Conservation (phyloP, 495 filamentous ascomycete genomes). For the Aspergillus sclerotiicarbonarius region DNA sequence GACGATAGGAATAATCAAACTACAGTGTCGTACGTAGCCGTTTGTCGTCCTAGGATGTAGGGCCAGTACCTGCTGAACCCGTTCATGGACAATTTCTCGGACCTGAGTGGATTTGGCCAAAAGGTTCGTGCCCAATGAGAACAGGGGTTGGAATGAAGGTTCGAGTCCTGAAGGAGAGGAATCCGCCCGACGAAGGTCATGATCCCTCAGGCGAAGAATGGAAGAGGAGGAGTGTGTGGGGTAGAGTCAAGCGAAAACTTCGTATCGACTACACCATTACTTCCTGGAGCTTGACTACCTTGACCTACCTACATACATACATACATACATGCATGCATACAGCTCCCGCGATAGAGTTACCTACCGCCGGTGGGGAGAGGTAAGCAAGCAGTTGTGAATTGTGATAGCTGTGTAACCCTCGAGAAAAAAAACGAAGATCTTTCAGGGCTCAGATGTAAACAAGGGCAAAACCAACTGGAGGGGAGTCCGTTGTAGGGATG, state of each 20-base stretch:
- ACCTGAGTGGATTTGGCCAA: slow-evolving; percentile 13
- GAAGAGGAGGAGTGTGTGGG: neutral
- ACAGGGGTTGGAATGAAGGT: slow-evolving; percentile 16
- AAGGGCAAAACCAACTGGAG: slow-evolving; percentile 4
- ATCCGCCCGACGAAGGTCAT: slow-evolving; percentile 9
- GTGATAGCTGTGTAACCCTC: neutral
- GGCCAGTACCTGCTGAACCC: neutral
- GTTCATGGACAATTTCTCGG: slow-evolving; percentile 5
- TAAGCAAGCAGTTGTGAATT: neutral
- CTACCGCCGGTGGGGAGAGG: neutral
- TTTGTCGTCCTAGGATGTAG: slow-evolving; percentile 17
- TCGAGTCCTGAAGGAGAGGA: slow-evolving; percentile 5
- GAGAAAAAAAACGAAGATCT: neutral
- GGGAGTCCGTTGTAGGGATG: slow-evolving; percentile 11
- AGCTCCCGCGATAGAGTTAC: neutral
- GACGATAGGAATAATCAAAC: slow-evolving; percentile 8
- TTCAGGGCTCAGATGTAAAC: neutral
- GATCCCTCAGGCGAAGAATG: neutral
- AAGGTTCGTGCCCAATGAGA: slow-evolving; percentile 20
- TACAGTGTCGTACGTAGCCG: slow-evolving; percentile 11
- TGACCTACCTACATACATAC: neutral
- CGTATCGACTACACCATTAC: neutral
- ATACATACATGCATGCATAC: neutral
- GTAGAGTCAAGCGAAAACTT: neutral
- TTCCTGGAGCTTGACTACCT: neutral